A percentile compares a stretch with the other conserved stretches of the same genome.
These are phyloP conservation scores for Clavulina sp. DNA, from an alignment of 768 basidiomycete species.

Conservation along the genomic window DNA sequence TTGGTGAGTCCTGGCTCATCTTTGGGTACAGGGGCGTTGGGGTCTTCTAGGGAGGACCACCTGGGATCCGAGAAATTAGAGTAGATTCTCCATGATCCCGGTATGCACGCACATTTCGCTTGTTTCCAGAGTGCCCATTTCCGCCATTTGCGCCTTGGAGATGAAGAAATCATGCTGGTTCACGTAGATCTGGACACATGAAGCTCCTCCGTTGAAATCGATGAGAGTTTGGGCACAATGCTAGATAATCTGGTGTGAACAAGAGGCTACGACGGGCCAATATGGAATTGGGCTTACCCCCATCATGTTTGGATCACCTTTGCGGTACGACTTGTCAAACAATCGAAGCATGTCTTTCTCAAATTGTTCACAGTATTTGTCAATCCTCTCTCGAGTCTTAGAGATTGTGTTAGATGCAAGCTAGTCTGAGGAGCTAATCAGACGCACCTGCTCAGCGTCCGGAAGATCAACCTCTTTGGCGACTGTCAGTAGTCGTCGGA, in stretches of 20 bases:
- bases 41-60: slow-evolving; percentile 69
- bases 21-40: slow-evolving; percentile 57
- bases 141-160: slow-evolving; percentile 56
- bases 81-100: slow-evolving; percentile 2
- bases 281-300: slow-evolving; percentile 30
- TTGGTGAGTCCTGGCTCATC: slow-evolving; percentile 62
- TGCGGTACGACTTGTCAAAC: slow-evolving; percentile 90
- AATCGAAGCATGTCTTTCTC: slow-evolving; percentile 96
- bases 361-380: slow-evolving; percentile 95
- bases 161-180: slow-evolving; percentile 99
- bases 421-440: background rate
- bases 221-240: slow-evolving; percentile 93
- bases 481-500: slow-evolving; percentile 69
- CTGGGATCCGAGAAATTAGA: slow-evolving; percentile 23
- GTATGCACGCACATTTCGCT: background rate
- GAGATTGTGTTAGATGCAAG: background rate
- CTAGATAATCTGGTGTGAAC: slow-evolving; percentile 26
- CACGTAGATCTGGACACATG: slow-evolving; percentile 95
- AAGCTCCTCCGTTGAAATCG: slow-evolving; percentile 94
- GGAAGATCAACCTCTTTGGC: slow-evolving; percentile 88
- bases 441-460: slow-evolving; percentile 52
- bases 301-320: slow-evolving; percentile 99
- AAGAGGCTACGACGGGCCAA: background rate
- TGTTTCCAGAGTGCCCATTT: slow-evolving; percentile 36
- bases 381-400: slow-evolving; percentile 79